A percentile compares a stretch with the other conserved stretches of the same genome.
Conservation (phyloP, 2,329 filamentous ascomycete species). For the Sarocladiaceae sp. region DNA sequence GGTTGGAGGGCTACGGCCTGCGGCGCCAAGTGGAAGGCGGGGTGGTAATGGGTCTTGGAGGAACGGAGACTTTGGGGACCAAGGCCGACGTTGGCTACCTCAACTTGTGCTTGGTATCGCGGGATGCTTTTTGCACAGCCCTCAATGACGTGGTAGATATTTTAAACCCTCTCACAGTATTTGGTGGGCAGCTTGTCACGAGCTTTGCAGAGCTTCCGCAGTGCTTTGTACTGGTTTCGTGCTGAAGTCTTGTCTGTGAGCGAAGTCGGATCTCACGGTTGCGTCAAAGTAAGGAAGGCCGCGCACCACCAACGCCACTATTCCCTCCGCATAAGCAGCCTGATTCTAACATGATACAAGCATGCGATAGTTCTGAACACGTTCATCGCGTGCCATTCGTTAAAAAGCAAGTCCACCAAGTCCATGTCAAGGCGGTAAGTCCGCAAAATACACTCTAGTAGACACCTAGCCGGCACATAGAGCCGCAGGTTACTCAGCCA, state of each 20-base stretch:
- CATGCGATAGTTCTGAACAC: no score
- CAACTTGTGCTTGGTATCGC: background rate
- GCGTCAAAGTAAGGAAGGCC: background rate
- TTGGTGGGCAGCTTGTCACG: background rate
- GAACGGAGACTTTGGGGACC: background rate
- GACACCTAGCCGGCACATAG: no score
- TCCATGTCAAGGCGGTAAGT: no score
- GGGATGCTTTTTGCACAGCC: background rate
- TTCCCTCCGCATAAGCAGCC: no score
- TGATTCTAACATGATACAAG: no score
- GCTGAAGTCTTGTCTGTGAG: background rate
- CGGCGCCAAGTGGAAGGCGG: constrained; percentile 8
- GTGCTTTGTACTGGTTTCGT: background rate
- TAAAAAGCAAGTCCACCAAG: no score
- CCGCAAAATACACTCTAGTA: no score
- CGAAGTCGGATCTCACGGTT: constrained; percentile 6
- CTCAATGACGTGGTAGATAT: no score
- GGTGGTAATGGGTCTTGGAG: constrained; percentile 6
- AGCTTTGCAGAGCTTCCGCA: background rate
- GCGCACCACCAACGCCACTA: constrained; percentile 6
- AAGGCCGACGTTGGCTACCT: no score
- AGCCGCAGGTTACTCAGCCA: no score
- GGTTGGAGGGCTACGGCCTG: background rate
- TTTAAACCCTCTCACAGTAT: no score
- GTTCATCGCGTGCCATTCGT: no score